phyloP scores from a whole-genome alignment of 441 rosid species.

The Pelargonium myrrhifolium region DNA sequence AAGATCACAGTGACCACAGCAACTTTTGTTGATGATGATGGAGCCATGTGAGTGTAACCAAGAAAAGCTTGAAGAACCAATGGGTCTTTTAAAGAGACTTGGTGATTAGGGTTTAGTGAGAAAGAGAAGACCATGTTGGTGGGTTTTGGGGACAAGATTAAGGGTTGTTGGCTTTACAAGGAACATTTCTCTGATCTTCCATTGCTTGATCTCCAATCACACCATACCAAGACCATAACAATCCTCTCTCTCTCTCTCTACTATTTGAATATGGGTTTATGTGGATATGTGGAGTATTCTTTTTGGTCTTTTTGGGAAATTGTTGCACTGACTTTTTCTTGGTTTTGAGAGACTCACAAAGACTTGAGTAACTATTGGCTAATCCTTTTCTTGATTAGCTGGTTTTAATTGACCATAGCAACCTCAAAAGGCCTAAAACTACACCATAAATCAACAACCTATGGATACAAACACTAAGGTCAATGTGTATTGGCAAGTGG shows the following conservation, averaged over 20 bases:
- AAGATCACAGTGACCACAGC: too few species aligned
- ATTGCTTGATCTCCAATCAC: conserved; percentile 6
- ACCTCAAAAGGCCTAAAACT: neutral
- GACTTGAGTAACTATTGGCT: neutral
- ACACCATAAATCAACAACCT: neutral
- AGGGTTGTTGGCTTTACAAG: conserved; percentile 3
- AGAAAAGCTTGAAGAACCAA: neutral
- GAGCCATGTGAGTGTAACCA: neutral
- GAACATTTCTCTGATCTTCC: neutral
- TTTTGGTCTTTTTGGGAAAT: conserved; percentile 5
- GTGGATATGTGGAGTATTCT: conserved; percentile 1
- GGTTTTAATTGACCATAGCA: too few species aligned
- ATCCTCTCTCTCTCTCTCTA: neutral
- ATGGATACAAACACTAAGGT: neutral
- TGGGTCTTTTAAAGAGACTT: conserved; percentile 2
- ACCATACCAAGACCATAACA: neutral
- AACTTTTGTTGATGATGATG: neutral
- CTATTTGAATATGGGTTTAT: neutral
- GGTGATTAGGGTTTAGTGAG: neutral
- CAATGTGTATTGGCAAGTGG: neutral
- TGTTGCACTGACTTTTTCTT: conserved; percentile 8
- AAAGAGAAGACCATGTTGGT: neutral
- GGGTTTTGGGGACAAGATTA: conserved; percentile 5
- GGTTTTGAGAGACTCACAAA: conserved; percentile 5
- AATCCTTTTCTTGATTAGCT: neutral